phyloP scores from a whole-genome alignment of 2,329 filamentous ascomycete genomes.

The Lecanosticta acicola region DNA sequence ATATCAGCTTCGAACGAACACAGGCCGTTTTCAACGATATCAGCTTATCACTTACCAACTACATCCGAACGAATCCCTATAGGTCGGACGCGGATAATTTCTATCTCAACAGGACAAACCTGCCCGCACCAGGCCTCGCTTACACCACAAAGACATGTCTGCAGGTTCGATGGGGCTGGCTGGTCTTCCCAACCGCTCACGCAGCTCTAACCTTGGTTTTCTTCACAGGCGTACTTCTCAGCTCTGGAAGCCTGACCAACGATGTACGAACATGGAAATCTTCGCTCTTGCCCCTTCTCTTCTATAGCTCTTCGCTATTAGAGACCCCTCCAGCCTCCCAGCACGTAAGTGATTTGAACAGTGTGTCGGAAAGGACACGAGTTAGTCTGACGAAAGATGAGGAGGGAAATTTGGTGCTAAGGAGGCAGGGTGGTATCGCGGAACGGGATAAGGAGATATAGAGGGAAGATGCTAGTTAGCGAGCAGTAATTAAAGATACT shows the following conservation, averaged over 20 bases:
- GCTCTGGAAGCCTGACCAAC: not conserved
- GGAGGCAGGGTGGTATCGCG: not conserved
- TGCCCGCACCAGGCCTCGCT: not conserved
- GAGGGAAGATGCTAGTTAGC: not conserved
- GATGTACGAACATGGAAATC: constrained; percentile 11
- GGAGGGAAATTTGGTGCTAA: too few species aligned
- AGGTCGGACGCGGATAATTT: not conserved
- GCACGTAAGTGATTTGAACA: not conserved
- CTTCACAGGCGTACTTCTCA: constrained; percentile 6
- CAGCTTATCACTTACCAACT: constrained; percentile 9
- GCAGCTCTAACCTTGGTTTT: constrained; percentile 9
- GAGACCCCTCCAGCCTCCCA: not conserved
- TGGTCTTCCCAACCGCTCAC: constrained; percentile 4
- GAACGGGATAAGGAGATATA: not conserved
- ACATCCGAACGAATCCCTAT: constrained; percentile 10
- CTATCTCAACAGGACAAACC: not conserved
- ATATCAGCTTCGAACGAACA: constrained; percentile 7
- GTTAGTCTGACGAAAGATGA: not conserved
- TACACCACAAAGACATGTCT: constrained; percentile 10
- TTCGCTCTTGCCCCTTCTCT: constrained; percentile 10
- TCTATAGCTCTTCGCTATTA: not conserved
- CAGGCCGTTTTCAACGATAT: constrained; percentile 6
- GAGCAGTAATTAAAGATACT: too few species aligned
- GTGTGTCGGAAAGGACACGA: not conserved
- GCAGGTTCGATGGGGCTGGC: constrained; percentile 9